Conservation (phyloP, 1,284 basidiomycete genomes). For the Schizophyllum amplum region DNA sequence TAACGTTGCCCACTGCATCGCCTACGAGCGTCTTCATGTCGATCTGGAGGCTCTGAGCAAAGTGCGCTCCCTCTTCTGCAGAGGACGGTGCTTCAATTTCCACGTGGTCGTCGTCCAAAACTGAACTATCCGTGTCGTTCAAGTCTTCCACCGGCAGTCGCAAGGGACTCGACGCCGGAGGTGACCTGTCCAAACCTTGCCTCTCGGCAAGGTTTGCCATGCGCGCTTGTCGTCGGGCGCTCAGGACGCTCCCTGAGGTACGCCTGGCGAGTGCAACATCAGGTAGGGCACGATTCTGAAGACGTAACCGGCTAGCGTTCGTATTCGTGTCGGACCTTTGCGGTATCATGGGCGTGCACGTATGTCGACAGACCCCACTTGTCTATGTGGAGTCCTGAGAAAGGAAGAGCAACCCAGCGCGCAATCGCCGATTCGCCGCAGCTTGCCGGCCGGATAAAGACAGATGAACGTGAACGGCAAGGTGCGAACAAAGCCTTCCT, state of each 20-base stretch:
- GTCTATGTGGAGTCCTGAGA: neutral
- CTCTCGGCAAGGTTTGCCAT: neutral
- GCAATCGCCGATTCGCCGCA: neutral
- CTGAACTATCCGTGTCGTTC: neutral
- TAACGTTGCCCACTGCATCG: slow-evolving; percentile 75
- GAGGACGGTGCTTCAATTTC: slow-evolving; percentile 21
- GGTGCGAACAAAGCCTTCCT: neutral
- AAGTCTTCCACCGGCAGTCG: neutral
- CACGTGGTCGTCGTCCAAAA: neutral
- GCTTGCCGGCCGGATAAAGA: neutral
- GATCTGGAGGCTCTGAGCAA: slow-evolving; percentile 53
- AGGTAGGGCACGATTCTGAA: neutral
- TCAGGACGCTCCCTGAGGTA: neutral
- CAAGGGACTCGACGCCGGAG: neutral
- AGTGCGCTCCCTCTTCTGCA: slow-evolving; percentile 47
- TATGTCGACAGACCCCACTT: neutral
- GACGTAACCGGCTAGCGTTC: neutral
- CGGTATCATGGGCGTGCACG: neutral
- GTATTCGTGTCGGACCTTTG: neutral
- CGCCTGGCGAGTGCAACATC: neutral
- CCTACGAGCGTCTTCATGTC: slow-evolving; percentile 73
- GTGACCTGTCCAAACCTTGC: neutral
- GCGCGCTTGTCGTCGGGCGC: neutral
- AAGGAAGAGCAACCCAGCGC: neutral
- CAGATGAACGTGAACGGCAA: neutral